Evolutionary conservation across 2,329 filamentous ascomycete genomes (phyloP), one percentile per base, ranked within the genome.

Genomic region (Fusarium sp.): DNA sequence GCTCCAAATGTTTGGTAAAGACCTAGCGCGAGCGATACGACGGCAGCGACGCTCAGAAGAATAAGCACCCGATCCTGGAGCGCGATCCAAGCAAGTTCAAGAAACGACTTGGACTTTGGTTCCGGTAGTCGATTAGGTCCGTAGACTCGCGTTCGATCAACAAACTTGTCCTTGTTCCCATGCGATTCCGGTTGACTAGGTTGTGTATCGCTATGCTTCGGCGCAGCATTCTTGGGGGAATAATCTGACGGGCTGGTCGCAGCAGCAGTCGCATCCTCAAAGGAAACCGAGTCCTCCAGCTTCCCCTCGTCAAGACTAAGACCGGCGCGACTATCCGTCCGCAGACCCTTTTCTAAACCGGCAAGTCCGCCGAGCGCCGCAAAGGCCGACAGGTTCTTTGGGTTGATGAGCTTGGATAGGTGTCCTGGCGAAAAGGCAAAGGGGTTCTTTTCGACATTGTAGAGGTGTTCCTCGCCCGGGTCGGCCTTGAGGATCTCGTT

Each of bases 371-470:
- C 94, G 1, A 97, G 81, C 4, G 91, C 92, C 74, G 91, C 92
- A 75, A 94, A 96, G 0, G 94, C 94, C 12, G 91, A 87, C 66
- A 96, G 82, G 62, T 91, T 96, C 83, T 97, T 97, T 2, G 94
- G 94, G 78, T 96, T 95, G 59, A 95, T 88, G 79, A 97, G 87
- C 82, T 96, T 97, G 71, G 90, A 91, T 67, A 97, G 86, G 77
- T 96, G 91, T 14, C 94, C 94, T 0, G 92, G 92, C 2, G 91
- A 91, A 78, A 93, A 97, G 6, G 93, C 94, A 78, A 97, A 97
- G 0, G 92, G 92, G 79, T 95, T 97, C 78, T 94, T 86, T 4
- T 92, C 87, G 12, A 95, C 90, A 8, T 89, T 78, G 76, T 94
- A 96, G 71, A 93, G 91, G 20, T 85, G 87, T 81, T 95, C 92